phyloP scores from a whole-genome alignment of 352 stramenopile species.

The Globisporangium middletonii region DNA sequence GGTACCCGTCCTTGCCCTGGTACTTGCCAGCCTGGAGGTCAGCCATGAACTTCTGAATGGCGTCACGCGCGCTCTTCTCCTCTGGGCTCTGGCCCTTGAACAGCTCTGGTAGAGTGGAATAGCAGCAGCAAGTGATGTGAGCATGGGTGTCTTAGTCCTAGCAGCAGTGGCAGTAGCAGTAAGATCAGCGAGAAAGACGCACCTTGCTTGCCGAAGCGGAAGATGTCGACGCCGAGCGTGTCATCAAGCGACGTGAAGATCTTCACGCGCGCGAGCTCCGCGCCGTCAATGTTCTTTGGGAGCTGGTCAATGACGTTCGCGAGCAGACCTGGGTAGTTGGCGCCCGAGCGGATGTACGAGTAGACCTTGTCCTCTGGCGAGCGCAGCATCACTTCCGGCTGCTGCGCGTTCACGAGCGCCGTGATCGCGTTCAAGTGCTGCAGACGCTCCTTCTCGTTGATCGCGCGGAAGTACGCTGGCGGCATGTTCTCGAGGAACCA shows the following conservation, averaged over 20 bases:
- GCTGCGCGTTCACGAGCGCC: constrained; percentile 63
- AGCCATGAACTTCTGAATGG: constrained; percentile 61
- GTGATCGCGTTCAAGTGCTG: constrained; percentile 88
- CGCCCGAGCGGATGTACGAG: constrained; percentile 78
- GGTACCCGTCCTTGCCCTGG: constrained; percentile 39
- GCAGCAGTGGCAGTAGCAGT: not conserved
- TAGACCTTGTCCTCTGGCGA: constrained; percentile 70
- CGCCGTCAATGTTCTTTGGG: constrained; percentile 54
- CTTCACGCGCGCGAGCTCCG: constrained; percentile 79
- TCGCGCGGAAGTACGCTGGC: constrained; percentile 85
- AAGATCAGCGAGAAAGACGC: not conserved
- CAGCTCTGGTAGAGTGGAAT: constrained; percentile 18
- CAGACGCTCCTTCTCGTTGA: constrained; percentile 74
- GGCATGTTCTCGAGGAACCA: constrained; percentile 91
- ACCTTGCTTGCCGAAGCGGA: constrained; percentile 71
- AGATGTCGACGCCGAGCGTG: constrained; percentile 82
- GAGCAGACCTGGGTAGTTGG: constrained; percentile 70
- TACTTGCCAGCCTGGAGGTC: constrained; percentile 78
- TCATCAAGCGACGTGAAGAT: constrained; percentile 87
- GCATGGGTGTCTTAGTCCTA: not conserved
- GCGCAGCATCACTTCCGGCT: constrained; percentile 78
- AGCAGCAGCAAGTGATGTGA: not conserved
- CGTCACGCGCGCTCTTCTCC: constrained; percentile 48
- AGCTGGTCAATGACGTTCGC: constrained; percentile 68
- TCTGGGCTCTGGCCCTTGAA: constrained; percentile 55